phyloP scores from a whole-genome alignment of 2,329 filamentous ascomycete species.

The Apiospora saccharicola region DNA sequence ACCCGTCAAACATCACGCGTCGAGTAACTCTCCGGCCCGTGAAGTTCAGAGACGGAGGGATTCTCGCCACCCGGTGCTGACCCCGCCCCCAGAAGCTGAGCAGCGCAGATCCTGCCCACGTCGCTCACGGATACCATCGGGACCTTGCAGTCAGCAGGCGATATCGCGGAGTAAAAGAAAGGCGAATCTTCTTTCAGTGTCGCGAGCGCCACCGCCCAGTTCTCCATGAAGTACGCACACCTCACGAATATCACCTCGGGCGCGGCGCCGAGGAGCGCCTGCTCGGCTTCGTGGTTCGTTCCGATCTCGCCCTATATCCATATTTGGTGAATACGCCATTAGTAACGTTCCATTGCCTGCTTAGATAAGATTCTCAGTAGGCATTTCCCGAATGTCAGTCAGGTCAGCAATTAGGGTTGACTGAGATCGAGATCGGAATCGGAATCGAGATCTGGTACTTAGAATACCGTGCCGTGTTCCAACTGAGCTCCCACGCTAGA shows the following conservation, averaged over 20 bases:
- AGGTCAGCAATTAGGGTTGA: no score
- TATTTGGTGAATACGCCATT: background rate
- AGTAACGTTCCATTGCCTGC: no score
- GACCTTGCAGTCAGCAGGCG: constrained; percentile 42
- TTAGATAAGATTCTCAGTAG: no score
- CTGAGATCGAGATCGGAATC: no score
- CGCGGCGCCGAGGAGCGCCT: constrained; percentile 27
- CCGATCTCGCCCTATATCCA: constrained; percentile 45
- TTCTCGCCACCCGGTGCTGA: background rate
- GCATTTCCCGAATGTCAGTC: no score
- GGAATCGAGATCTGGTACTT: background rate
- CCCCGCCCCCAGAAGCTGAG: background rate
- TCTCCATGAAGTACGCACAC: constrained; percentile 49
- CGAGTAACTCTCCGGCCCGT: background rate
- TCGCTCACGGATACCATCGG: constrained; percentile 39
- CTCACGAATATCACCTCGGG: constrained; percentile 43
- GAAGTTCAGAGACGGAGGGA: background rate
- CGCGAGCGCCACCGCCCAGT: constrained; percentile 42
- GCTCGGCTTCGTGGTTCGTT: constrained; percentile 45
- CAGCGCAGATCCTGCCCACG: constrained; percentile 10
- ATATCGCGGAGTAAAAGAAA: constrained; percentile 45
- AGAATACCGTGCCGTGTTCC: background rate
- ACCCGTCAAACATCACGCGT: background rate
- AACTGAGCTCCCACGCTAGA: background rate
- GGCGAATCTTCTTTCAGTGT: constrained; percentile 37